These are phyloP conservation scores for Coprinopsis cinerea DNA, from an alignment of 768 basidiomycete genomes.

Conservation along the genomic window DNA sequence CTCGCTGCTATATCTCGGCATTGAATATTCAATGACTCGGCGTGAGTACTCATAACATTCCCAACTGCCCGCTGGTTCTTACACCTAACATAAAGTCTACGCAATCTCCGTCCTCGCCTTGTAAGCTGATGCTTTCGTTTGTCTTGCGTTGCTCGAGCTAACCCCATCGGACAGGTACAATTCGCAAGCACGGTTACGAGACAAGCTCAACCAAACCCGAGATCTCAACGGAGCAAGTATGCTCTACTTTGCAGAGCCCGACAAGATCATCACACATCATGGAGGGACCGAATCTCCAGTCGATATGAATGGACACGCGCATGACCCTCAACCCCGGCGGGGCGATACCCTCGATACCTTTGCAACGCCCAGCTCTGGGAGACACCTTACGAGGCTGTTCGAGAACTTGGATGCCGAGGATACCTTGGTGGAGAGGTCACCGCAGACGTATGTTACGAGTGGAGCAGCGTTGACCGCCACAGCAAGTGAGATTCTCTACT, in stretches of 20 bases:
- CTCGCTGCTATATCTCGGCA: conserved; percentile 24
- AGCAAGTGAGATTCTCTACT: neutral
- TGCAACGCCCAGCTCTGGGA: neutral
- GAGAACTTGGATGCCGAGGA: conserved; percentile 3
- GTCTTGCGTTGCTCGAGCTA: neutral
- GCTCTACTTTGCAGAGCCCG: conserved; percentile 7
- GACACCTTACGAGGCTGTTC: neutral
- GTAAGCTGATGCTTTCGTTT: neutral
- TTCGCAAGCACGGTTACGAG: conserved; percentile 9
- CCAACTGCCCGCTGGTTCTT: neutral
- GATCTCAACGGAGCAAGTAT: conserved; percentile 4
- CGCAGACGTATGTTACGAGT: neutral
- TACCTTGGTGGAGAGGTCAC: conserved; percentile 4
- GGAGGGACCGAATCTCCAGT: neutral
- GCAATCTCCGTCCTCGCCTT: conserved; percentile 18
- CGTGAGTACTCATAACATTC: conserved; percentile 16
- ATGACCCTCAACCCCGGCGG: too few species aligned
- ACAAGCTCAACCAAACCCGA: conserved; percentile 4
- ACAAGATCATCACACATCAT: neutral
- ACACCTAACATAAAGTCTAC: conserved; percentile 12
- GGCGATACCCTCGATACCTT: neutral
- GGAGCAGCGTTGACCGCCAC: neutral
- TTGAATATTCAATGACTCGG: conserved; percentile 27
- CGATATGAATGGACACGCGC: neutral
- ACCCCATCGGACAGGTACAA: conserved; percentile 3